Conservation (phyloP, 495 filamentous ascomycete genomes). For the Hypoxylon intermedium region DNA sequence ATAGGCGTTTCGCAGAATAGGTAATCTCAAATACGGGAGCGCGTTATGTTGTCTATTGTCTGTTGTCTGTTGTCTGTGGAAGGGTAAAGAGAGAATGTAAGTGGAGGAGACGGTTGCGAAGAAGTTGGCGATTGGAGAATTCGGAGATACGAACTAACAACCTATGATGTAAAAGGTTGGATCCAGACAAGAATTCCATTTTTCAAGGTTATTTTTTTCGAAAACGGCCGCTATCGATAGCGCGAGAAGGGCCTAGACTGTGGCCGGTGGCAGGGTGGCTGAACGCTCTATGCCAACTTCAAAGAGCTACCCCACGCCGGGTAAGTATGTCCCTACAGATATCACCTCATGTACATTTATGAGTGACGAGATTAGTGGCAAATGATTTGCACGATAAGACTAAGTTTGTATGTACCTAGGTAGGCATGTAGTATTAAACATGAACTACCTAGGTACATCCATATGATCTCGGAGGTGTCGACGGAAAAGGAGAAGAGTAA, state of each 20-base stretch:
- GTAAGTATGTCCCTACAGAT: no score
- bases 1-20: not conserved
- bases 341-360: no score
- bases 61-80: not conserved
- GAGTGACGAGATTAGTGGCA: no score
- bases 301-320: no score
- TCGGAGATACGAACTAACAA: constrained; percentile 31
- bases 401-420: no score
- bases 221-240: constrained; percentile 24
- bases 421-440: no score
- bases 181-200: constrained; percentile 11
- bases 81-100: not conserved
- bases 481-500: no score
- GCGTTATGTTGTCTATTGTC: not conserved
- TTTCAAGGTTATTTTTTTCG: constrained; percentile 6
- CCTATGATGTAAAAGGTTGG: constrained; percentile 31
- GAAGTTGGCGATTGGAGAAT: constrained; percentile 18
- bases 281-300: not conserved
- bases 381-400: no score
- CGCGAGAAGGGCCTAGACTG: not conserved
- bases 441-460: no score
- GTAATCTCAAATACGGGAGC: no score
- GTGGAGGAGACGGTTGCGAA: constrained; percentile 3
- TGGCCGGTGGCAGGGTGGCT: no score
- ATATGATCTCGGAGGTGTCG: no score